phyloP scores from a whole-genome alignment of 2,329 filamentous ascomycete genomes.

The Aspergillus piperis region DNA sequence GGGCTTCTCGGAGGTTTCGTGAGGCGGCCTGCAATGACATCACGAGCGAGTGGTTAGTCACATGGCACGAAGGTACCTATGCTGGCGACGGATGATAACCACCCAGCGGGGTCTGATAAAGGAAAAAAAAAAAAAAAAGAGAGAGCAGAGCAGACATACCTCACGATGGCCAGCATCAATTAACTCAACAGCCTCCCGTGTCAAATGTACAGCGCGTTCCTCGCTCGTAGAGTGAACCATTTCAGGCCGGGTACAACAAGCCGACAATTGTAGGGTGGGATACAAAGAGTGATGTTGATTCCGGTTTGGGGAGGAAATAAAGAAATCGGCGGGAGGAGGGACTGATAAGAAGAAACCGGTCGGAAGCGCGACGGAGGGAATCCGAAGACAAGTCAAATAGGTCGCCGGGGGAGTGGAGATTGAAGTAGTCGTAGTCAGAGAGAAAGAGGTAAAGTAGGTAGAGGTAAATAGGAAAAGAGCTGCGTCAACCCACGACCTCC shows the following conservation, averaged over 20 bases:
- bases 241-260: conserved; percentile 31
- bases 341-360: background rate
- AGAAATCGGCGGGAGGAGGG: background rate
- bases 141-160: conserved; percentile 32
- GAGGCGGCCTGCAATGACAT: conserved; percentile 44
- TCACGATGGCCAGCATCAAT: conserved; percentile 49
- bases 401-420: conserved; percentile 7
- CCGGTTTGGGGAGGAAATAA: background rate
- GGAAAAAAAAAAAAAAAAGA: background rate
- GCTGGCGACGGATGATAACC: conserved; percentile 4
- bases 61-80: conserved; percentile 1
- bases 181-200: conserved; percentile 50
- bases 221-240: conserved; percentile 47
- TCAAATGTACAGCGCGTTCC: conserved; percentile 49
- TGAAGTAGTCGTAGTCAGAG: conserved; percentile 8
- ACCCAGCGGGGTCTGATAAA: background rate
- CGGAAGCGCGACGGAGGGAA: conserved; percentile 8
- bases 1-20: conserved; percentile 52
- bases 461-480: background rate
- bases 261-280: conserved; percentile 10
- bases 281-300: conserved; percentile 16
- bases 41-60: conserved; percentile 15
- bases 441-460: background rate
- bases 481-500: conserved; percentile 23
- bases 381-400: conserved; percentile 6